Conservation (phyloP, 2,329 filamentous ascomycete genomes). For the Microcyclosporella mali region DNA sequence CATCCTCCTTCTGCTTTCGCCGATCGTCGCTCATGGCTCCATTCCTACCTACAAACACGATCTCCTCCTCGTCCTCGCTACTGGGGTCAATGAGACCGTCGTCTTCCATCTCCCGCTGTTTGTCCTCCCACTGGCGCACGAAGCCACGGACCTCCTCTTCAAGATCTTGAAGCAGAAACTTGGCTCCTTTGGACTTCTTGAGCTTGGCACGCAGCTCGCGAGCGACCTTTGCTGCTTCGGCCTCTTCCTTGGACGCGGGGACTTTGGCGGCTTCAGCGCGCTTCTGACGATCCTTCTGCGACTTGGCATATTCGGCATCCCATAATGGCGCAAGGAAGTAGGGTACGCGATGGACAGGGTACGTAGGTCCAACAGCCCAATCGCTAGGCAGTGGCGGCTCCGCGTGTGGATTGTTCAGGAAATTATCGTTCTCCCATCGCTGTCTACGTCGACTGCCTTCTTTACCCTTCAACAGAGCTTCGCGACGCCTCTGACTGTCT, state of each 20-base stretch:
- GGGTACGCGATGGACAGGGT: slow-evolving; percentile 70
- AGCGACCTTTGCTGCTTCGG: slow-evolving; percentile 54
- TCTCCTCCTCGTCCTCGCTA: slow-evolving; percentile 74
- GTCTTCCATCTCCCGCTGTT: slow-evolving; percentile 42
- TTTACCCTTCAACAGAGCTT: slow-evolving; percentile 78
- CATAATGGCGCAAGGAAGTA: slow-evolving; percentile 86
- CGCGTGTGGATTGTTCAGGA: slow-evolving; percentile 78
- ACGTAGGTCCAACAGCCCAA: slow-evolving; percentile 75
- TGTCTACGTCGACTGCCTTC: slow-evolving; percentile 81
- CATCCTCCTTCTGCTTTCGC: slow-evolving; percentile 48
- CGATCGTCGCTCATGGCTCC: slow-evolving; percentile 57
- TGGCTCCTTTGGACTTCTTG: slow-evolving; percentile 73
- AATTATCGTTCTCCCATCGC: slow-evolving; percentile 91
- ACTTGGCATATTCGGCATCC: slow-evolving; percentile 53
- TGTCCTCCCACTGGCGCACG: slow-evolving; percentile 55
- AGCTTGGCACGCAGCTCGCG: slow-evolving; percentile 73
- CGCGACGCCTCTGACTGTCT: slow-evolving; percentile 61
- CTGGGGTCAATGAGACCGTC: slow-evolving; percentile 43
- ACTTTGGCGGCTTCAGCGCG: slow-evolving; percentile 43
- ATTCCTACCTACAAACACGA: slow-evolving; percentile 77
- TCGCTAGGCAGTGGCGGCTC: slow-evolving; percentile 76
- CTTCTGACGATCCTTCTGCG: slow-evolving; percentile 29
- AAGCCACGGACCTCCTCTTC: slow-evolving; percentile 80
- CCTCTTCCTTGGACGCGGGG: slow-evolving; percentile 43
- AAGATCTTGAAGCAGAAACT: slow-evolving; percentile 71